phyloP scores from a whole-genome alignment of 2,329 filamentous ascomycete species.

The Rhinocladiella mackenziei region DNA sequence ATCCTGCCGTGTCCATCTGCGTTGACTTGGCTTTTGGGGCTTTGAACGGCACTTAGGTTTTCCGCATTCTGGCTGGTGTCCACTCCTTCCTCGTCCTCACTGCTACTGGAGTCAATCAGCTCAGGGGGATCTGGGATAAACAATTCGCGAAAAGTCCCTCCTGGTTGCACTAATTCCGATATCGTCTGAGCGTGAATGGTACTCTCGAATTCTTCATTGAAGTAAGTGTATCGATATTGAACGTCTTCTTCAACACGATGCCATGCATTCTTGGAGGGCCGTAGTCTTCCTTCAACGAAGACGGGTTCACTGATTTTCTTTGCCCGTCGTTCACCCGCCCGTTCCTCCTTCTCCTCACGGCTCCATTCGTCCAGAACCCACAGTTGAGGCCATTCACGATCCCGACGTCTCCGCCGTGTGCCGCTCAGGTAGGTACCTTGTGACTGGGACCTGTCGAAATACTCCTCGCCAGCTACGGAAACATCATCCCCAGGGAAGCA shows the following conservation, averaged over 20 bases:
- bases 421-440: conserved; percentile 39
- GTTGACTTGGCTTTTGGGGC: conserved; percentile 17
- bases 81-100: conserved; percentile 53
- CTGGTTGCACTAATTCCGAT: conserved; percentile 83
- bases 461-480: conserved; percentile 78
- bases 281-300: conserved; percentile 81
- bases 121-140: conserved; percentile 84
- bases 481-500: conserved; percentile 80
- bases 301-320: conserved; percentile 94
- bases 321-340: conserved; percentile 69
- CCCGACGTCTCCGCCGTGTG: conserved; percentile 54
- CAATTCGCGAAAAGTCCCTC: conserved; percentile 76
- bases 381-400: conserved; percentile 80
- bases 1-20: not conserved
- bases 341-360: conserved; percentile 79
- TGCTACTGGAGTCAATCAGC: conserved; percentile 66
- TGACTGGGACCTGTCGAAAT: conserved; percentile 52
- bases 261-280: conserved; percentile 71
- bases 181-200: conserved; percentile 96
- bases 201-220: conserved; percentile 93
- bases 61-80: conserved; percentile 7
- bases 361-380: conserved; percentile 84
- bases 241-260: conserved; percentile 82
- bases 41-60: conserved; percentile 10
- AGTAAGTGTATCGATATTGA: conserved; percentile 95